Conservation (phyloP, 1,284 basidiomycete species). For the Marasmius fiardii region DNA sequence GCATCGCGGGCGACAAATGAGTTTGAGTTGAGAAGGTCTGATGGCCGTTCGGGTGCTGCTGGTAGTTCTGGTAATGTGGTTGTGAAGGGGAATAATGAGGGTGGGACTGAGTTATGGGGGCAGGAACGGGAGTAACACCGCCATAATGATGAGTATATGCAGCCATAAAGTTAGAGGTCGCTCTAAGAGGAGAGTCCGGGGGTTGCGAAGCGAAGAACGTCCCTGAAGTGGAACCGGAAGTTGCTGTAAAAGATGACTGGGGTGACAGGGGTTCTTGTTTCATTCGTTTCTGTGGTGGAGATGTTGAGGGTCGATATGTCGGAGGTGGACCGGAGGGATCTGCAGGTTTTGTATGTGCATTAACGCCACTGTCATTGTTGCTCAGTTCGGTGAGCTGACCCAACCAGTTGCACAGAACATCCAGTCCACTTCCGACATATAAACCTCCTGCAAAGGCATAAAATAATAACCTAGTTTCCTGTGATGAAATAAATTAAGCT, state of each 20-base stretch:
- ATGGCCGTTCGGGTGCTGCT: slow-evolving; percentile 15
- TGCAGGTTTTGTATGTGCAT: background rate
- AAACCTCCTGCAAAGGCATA: slow-evolving; percentile 67
- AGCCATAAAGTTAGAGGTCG: background rate
- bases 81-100: slow-evolving; percentile 20
- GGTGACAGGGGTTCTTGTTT: slow-evolving; percentile 26
- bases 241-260: slow-evolving; percentile 9
- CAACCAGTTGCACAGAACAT: slow-evolving; percentile 57
- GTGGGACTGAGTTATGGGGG: slow-evolving; percentile 20
- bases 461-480: slow-evolving; percentile 62
- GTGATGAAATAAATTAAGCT: background rate
- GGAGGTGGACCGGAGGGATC: slow-evolving; percentile 10
- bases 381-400: slow-evolving; percentile 39
- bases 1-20: too few relatives aligned
- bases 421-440: slow-evolving; percentile 51
- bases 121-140: background rate
- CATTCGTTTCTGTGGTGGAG: slow-evolving; percentile 35
- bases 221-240: background rate
- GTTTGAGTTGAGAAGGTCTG: slow-evolving; percentile 16
- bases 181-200: slow-evolving; percentile 19
- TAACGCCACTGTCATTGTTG: slow-evolving; percentile 21
- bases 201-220: slow-evolving; percentile 33
- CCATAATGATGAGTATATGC: background rate
- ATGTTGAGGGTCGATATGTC: slow-evolving; percentile 17
- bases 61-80: slow-evolving; percentile 16